Base-by-base conservation (phyloP, 1,284 basidiomycete genomes). In the Trichosporon sp. region DNA sequence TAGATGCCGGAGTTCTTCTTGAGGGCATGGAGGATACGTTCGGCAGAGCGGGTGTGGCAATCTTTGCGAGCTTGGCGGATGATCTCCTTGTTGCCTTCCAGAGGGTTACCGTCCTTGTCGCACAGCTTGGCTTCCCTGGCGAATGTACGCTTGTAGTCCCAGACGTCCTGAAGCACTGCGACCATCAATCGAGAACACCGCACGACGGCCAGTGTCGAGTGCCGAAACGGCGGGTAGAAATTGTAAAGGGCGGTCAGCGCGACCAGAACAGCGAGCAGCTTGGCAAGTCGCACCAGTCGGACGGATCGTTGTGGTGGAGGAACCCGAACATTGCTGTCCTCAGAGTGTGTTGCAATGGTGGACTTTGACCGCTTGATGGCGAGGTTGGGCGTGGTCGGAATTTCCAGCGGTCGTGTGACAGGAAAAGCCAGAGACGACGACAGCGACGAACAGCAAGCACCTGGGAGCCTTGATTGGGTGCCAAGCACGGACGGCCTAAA, bases 121-220 rank as follows among this genome's bases (percentile, higher is more conserved):
- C 70, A 71, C 0, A 76, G 44, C 21, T 54, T 62, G 10, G 65
- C 70, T 61, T 75, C 79, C 67, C 83, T 81, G 27, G 85, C 80
- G 79, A 95, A 88, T 4, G 88, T 89, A 68, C 79, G 75, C 80
- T 95, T 95, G 82, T 96, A 97, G 78, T 96, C 93, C 60, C 91
- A 81, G 3, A 88, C 89, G 63, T 82, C 81, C 23, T 80, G 65
- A 3, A 76, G 40, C 16, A 85, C 84, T 0, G 84, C 84, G 49
- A 70, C 64, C 65, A 81, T 82, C 13, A 85, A 73, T 2, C 81
- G 84, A 3, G 88, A 88, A 75, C 92, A 95, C 65, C 93, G 85
- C 32, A 88, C 83, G 16, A 76, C 67, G 2, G 83, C 83, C 25
- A 83, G 72, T 29, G 79, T 70, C 14, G 79, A 72, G 65, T 83